Evolutionary conservation across 331 rosid genomes (phyloP).

Genomic region (Ulmus americana): DNA sequence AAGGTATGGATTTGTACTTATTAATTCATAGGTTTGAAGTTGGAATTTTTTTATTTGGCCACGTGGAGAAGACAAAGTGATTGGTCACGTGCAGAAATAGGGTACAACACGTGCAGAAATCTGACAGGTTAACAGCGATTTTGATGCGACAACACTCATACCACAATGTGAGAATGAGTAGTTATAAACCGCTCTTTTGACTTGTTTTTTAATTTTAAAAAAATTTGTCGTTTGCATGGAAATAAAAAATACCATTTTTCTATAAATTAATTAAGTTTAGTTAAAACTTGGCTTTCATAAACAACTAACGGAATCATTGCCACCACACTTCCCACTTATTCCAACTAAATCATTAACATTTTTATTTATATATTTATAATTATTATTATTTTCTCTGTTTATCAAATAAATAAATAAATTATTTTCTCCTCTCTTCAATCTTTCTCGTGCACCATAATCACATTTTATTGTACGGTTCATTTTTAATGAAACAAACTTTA

Average conservation of each 20-base stretch:
- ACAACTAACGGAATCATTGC: conserved; percentile 27
- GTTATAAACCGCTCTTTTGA: too few relatives aligned
- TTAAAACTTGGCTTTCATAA: conserved; percentile 26
- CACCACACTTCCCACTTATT: conserved; percentile 14
- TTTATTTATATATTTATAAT: too few relatives aligned
- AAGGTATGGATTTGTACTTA: too few relatives aligned
- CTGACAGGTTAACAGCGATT: conserved; percentile 1
- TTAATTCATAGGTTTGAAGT: too few relatives aligned
- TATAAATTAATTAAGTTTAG: conserved; percentile 1
- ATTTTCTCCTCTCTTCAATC: too few relatives aligned
- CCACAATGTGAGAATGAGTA: neutral
- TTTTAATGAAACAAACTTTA: too few relatives aligned
- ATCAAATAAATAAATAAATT: too few relatives aligned
- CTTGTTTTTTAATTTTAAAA: neutral
- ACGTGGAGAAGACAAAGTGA: conserved; percentile 9
- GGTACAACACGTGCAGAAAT: conserved; percentile 14
- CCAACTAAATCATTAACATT: conserved; percentile 15
- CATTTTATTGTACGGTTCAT: too few relatives aligned
- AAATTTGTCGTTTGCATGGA: neutral
- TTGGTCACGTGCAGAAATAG: conserved; percentile 15
- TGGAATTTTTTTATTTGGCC: neutral
- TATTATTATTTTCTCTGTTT: too few relatives aligned
- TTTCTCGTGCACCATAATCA: too few relatives aligned
- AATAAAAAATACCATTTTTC: neutral
- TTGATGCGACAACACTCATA: conserved; percentile 22